phyloP scores from a whole-genome alignment of 2,329 filamentous ascomycete genomes.

The Apiospora saccharicola region DNA sequence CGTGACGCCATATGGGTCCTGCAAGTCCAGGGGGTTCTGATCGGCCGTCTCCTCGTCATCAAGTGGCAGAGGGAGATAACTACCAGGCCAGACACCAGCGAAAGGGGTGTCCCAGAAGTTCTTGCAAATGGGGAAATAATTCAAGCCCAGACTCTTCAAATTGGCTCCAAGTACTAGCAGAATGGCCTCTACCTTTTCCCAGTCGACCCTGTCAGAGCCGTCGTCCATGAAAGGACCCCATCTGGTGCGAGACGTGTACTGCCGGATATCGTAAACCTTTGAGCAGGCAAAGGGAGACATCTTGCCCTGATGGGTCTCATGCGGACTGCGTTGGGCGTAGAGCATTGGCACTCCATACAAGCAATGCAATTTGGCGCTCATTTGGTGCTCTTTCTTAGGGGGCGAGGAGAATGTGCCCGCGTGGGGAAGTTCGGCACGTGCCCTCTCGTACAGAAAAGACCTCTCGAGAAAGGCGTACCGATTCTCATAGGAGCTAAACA shows the following conservation, averaged over 20 bases:
- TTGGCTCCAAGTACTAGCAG: conserved; percentile 74
- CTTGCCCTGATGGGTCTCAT: conserved; percentile 45
- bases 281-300: conserved; percentile 65
- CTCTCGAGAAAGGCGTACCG: conserved; percentile 67
- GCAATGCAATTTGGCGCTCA: conserved; percentile 74
- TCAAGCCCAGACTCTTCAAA: conserved; percentile 56
- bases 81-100: conserved; percentile 60
- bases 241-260: conserved; percentile 65
- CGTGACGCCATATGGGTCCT: conserved; percentile 75
- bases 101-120: conserved; percentile 65
- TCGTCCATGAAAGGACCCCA: conserved; percentile 80
- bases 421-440: conserved; percentile 47
- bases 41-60: conserved; percentile 42
- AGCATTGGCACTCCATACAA: conserved; percentile 70
- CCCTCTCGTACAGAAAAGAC: conserved; percentile 69
- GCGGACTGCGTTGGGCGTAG: conserved; percentile 38
- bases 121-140: conserved; percentile 53
- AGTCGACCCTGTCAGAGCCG: conserved; percentile 69
- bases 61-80: conserved; percentile 51
- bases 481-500: conserved; percentile 58
- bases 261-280: conserved; percentile 76
- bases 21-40: conserved; percentile 49
- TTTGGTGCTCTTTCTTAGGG: conserved; percentile 60
- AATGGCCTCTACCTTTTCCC: conserved; percentile 81
- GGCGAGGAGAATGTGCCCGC: conserved; percentile 35